Evolutionary conservation across 768 basidiomycete species (phyloP), one percentile per base, ranked within the genome.

Genomic region (Boletus rubropictus): DNA sequence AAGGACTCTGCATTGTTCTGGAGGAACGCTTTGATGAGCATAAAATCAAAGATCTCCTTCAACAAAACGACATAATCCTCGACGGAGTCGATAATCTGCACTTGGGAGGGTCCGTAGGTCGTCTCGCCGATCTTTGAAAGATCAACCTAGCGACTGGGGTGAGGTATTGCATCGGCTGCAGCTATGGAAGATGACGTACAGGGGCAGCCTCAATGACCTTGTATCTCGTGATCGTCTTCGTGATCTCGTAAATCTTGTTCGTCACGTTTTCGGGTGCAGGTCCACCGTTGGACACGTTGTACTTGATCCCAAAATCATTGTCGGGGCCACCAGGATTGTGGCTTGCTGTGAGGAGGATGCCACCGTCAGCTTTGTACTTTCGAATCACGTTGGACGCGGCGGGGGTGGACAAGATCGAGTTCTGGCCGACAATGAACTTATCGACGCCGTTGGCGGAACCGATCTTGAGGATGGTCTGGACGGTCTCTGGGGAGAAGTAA

Each of bases 271-370:
- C 96, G 0, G 96, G 93, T 18, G 96, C 96, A 17, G 96, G 95
- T 3, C 96, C 96, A 51, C 96, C 96, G 58, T 99, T 99, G 32
- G 86, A 84, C 39, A 92, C 87, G 69, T 99, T 99, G 76, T 96
- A 99, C 71, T 99, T 98, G 80, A 99, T 97, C 39, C 96, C 96
- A 66, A 98, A 99, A 69, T 99, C 96, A 59, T 89, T 86, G 63
- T 91, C 79, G n/a, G 96, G 96, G 20, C 96, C 96, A 45, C 96
- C 96, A 15, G 96, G 94, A 69, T 99, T 99, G 76, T 99, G 96
- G 51, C 84, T 87, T 15, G 96, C 96, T 5, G 96, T 99, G 54
- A 99, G 76, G 44, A 99, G 77, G 68, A 99, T 99, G 54, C 96
- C 96, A 37, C 96, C 96, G 57, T 89, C 81, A 4, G 94, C 94